Percentiles rank a stretch among this genome's conserved stretches.
Evolutionary conservation across 140 eudicot species (phyloP).

Genomic region (Ambrosia hybrid): DNA sequence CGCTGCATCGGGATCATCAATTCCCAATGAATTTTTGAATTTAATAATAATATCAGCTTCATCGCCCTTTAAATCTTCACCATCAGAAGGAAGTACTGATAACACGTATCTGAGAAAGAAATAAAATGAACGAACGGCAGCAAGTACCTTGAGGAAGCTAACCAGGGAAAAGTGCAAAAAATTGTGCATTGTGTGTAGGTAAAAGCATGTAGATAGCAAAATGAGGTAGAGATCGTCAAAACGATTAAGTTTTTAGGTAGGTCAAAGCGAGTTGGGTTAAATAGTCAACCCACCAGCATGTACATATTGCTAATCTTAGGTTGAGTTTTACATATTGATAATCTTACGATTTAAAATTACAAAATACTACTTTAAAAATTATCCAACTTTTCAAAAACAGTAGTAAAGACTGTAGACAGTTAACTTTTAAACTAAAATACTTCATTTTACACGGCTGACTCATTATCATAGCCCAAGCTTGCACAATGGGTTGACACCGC

Average conservation of each 20-base stretch:
- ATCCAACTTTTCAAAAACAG: not conserved
- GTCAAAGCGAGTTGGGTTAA: not conserved
- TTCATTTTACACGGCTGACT: not conserved
- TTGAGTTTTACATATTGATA: not conserved
- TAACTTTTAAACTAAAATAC: not conserved
- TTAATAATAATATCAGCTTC: slow-evolving; percentile 75
- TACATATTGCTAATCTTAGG: not conserved
- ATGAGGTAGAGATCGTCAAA: not conserved
- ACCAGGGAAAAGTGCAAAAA: not conserved
- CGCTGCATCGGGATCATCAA: slow-evolving; percentile 99
- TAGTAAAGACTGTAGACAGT: not conserved
- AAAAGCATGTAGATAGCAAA: slow-evolving; percentile 13
- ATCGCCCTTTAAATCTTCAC: slow-evolving; percentile 79
- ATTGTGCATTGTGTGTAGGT: not conserved
- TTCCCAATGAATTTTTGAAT: slow-evolving; percentile 82
- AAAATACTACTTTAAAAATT: not conserved
- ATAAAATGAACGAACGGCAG: too few relatives aligned
- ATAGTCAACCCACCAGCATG: not conserved
- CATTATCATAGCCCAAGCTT: not conserved
- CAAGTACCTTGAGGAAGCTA: not conserved
- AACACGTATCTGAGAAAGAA: slow-evolving; percentile 3
- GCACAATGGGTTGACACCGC: not conserved
- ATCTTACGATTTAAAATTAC: not conserved
- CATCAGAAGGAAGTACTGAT: slow-evolving; percentile 75
- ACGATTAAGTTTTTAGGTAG: not conserved